Evolutionary conservation across 2,329 filamentous ascomycete species (phyloP).

Genomic region (Thielaviopsis punctulata): DNA sequence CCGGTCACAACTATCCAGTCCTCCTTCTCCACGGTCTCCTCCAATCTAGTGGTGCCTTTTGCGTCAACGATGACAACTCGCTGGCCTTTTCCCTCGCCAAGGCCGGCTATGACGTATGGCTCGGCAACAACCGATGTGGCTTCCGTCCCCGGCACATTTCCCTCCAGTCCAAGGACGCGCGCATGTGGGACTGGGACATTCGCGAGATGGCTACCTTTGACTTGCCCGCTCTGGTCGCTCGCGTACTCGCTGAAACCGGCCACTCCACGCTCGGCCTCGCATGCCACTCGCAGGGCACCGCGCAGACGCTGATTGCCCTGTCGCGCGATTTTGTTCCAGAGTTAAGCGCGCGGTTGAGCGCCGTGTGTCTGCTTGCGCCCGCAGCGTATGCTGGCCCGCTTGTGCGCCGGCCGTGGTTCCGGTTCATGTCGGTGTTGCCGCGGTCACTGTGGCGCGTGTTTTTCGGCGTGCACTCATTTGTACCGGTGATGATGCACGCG

Average conservation of each 20-base stretch:
- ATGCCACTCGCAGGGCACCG: slow-evolving; percentile 81
- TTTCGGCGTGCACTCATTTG: slow-evolving; percentile 87
- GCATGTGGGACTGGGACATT: slow-evolving; percentile 97
- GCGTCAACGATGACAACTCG: slow-evolving; percentile 75
- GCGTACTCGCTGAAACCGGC: slow-evolving; percentile 58
- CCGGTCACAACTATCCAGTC: slow-evolving; percentile 50
- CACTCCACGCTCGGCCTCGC: slow-evolving; percentile 47
- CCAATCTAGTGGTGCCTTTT: slow-evolving; percentile 77
- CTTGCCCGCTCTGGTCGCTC: slow-evolving; percentile 60
- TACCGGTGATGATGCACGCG: slow-evolving; percentile 83
- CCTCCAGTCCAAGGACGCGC: slow-evolving; percentile 56
- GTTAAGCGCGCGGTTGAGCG: slow-evolving; percentile 62
- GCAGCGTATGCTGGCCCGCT: slow-evolving; percentile 79
- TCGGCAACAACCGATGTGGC: slow-evolving; percentile 85
- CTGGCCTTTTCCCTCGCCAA: slow-evolving; percentile 87
- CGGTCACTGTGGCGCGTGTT: slow-evolving; percentile 60
- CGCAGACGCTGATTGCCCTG: slow-evolving; percentile 70
- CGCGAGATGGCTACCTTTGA: slow-evolving; percentile 86
- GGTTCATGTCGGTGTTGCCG: slow-evolving; percentile 47
- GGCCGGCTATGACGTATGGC: slow-evolving; percentile 84
- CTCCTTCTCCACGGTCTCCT: slow-evolving; percentile 77
- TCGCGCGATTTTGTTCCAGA: slow-evolving; percentile 82
- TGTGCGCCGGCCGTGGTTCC: slow-evolving; percentile 77
- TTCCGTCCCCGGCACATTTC: slow-evolving; percentile 60
- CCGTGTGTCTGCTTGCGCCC: slow-evolving; percentile 82